Conservation (phyloP, 169 alveolate genomes). For the Plasmodium vivax region DNA sequence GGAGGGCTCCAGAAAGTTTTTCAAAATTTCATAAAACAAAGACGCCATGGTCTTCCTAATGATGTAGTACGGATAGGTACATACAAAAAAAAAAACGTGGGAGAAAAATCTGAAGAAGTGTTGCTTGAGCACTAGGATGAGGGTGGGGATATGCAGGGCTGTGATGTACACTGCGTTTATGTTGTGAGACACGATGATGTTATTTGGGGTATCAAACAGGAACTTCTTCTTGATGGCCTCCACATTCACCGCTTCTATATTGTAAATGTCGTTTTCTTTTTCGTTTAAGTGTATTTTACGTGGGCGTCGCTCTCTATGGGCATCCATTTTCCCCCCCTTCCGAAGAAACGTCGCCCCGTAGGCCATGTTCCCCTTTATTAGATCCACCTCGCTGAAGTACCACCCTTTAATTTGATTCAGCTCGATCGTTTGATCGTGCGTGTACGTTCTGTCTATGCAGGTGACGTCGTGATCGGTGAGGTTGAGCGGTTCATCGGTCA, state of each 20-base stretch:
- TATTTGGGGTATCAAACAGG: constrained; percentile 39
- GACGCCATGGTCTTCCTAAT: constrained; percentile 66
- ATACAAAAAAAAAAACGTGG: constrained; percentile 69
- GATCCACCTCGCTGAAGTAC: constrained; percentile 23
- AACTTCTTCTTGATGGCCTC: constrained; percentile 35
- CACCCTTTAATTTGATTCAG: constrained; percentile 47
- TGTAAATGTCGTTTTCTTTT: constrained; percentile 30
- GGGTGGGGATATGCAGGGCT: constrained; percentile 34
- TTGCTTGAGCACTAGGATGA: constrained; percentile 37
- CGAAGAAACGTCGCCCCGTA: constrained; percentile 15
- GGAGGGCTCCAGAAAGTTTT: constrained; percentile 2
- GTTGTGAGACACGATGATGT: constrained; percentile 58
- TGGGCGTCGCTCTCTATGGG: neutral
- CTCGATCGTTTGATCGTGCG: neutral
- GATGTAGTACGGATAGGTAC: constrained; percentile 69
- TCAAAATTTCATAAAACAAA: constrained; percentile 38
- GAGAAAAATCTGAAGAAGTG: constrained; percentile 60
- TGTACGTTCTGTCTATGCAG: constrained; percentile 24
- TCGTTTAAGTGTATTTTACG: neutral
- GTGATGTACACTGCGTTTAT: constrained; percentile 67
- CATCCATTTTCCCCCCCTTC: neutral
- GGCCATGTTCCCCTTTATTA: constrained; percentile 15
- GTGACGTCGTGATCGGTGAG: constrained; percentile 11
- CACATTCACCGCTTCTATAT: constrained; percentile 22
- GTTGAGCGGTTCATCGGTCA: neutral